Evolutionary conservation across 1,284 basidiomycete species (phyloP).

Genomic region (Coniferiporia sulphurascens): DNA sequence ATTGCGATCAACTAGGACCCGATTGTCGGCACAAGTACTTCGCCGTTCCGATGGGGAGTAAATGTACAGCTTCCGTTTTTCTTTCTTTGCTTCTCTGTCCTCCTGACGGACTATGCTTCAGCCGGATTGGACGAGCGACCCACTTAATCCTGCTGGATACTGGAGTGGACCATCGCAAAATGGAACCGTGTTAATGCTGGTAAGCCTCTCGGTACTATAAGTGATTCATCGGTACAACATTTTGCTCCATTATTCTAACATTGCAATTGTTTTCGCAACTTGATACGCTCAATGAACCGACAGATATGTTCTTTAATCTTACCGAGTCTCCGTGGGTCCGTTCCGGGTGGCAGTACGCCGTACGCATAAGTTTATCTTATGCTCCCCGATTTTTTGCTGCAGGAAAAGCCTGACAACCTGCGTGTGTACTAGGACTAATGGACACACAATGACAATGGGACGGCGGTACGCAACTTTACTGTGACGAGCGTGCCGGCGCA

Average conservation of each 20-base stretch:
- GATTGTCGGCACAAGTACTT: constrained; percentile 52
- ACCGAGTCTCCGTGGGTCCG: constrained; percentile 68
- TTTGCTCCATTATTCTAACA: background rate
- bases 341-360: constrained; percentile 56
- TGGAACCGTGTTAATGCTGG: constrained; percentile 52
- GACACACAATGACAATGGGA: constrained; percentile 65
- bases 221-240: background rate
- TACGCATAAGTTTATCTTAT: constrained; percentile 41
- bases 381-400: background rate
- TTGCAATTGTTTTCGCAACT: constrained; percentile 32
- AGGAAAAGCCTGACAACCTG: background rate
- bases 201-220: constrained; percentile 25
- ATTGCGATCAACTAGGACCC: constrained; percentile 67
- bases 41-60: constrained; percentile 64
- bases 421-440: constrained; percentile 49
- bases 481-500: constrained; percentile 54
- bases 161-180: constrained; percentile 49
- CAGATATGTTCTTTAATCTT: constrained; percentile 56
- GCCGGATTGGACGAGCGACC: constrained; percentile 41
- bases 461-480: constrained; percentile 58
- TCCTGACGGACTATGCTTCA: background rate
- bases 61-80: constrained; percentile 36
- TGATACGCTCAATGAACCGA: constrained; percentile 47
- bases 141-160: constrained; percentile 44
- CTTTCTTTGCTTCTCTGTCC: background rate